Conservation (phyloP, 495 filamentous ascomycete species). For the Massariosphaeria phaeospora region DNA sequence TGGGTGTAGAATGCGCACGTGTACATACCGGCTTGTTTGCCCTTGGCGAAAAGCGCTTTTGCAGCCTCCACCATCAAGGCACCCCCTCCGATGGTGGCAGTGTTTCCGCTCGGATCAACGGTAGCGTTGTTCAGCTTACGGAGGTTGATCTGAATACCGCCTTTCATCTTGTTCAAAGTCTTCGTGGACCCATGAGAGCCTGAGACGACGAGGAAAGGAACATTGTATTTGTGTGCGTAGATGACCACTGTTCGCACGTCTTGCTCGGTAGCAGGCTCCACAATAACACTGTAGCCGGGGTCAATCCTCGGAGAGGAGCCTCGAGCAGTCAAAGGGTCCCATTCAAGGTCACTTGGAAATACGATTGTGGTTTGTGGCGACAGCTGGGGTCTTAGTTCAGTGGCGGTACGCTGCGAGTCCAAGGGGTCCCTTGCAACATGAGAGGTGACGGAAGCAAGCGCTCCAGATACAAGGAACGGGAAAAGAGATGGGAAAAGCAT, state of each 20-base stretch:
- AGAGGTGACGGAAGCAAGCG: too few species aligned
- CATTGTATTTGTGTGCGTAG: background rate
- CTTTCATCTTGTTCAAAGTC: background rate
- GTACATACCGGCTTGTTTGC: conserved; percentile 13
- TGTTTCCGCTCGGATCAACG: background rate
- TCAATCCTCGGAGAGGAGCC: background rate
- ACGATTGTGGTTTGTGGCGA: conserved; percentile 1
- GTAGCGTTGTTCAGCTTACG: background rate
- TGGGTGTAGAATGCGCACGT: background rate
- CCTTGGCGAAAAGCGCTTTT: background rate
- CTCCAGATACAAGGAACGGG: too few species aligned
- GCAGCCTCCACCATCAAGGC: conserved; percentile 3
- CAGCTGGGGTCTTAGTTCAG: background rate
- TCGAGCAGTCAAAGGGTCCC: background rate
- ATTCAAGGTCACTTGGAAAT: conserved; percentile 1
- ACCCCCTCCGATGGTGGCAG: conserved; percentile 11
- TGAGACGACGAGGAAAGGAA: conserved; percentile 11
- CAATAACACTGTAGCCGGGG: conserved; percentile 6
- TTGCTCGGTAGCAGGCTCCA: conserved; percentile 7
- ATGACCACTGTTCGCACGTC: conserved; percentile 8
- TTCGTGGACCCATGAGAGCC: conserved; percentile 10
- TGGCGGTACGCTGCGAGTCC: background rate
- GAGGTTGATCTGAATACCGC: conserved; percentile 12
- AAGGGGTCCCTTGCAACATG: too few species aligned
- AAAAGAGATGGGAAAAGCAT: too few species aligned